Conservation (phyloP, 768 basidiomycete species). For the Grammothele lineata region DNA sequence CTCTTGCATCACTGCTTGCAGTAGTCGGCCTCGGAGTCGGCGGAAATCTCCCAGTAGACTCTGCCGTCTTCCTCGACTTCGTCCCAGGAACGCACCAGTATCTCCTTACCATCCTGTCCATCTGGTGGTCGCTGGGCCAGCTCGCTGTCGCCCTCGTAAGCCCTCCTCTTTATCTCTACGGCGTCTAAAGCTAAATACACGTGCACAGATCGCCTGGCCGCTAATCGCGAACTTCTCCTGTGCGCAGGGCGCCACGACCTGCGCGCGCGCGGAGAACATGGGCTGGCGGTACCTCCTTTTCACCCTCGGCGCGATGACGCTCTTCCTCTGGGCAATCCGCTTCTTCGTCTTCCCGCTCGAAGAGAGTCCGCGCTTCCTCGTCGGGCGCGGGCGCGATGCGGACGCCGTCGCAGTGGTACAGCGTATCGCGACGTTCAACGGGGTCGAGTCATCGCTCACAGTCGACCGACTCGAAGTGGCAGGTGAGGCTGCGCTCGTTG, state of each 20-base stretch:
- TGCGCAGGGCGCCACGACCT: slow-evolving; percentile 26
- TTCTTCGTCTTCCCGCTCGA: slow-evolving; percentile 49
- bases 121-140: slow-evolving; percentile 60
- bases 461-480: slow-evolving; percentile 40
- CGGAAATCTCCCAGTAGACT: slow-evolving; percentile 56
- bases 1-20: slow-evolving; percentile 45
- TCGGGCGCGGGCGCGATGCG: slow-evolving; percentile 48
- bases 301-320: slow-evolving; percentile 47
- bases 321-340: slow-evolving; percentile 49
- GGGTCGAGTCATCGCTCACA: slow-evolving; percentile 36
- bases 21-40: slow-evolving; percentile 46
- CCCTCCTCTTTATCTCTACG: neutral
- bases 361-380: slow-evolving; percentile 56
- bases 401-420: slow-evolving; percentile 48
- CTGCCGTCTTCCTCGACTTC: slow-evolving; percentile 50
- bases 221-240: slow-evolving; percentile 55
- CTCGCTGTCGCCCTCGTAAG: slow-evolving; percentile 44
- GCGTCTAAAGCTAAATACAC: neutral
- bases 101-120: slow-evolving; percentile 50
- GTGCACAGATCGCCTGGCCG: slow-evolving; percentile 51
- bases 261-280: slow-evolving; percentile 47
- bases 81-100: slow-evolving; percentile 53
- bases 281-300: slow-evolving; percentile 62
- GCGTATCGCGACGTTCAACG: slow-evolving; percentile 48
- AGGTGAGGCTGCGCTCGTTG: slow-evolving; percentile 20